Evolutionary conservation across 805 yeast genomes (phyloP), one percentile per base, ranked within the genome.

Genomic region (Maudiozyma barnettii): DNA sequence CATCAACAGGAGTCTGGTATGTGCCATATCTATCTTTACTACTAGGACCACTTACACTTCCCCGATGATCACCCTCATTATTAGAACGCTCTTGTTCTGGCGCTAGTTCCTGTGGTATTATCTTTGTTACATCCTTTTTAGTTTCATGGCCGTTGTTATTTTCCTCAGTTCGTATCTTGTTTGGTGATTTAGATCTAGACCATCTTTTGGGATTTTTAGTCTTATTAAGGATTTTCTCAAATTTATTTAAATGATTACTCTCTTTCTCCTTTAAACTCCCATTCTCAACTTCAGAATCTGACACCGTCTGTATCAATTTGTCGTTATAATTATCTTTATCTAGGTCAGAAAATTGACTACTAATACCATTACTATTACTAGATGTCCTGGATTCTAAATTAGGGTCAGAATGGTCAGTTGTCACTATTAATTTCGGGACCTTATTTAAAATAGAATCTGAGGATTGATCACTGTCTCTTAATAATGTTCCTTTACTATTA

Each of bases 151-250:
- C 35, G 14, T 22, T n/a, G 19, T n/a, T 13, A 19, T 30, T 19
- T 29, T 21, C 30, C 0, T 20, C 23, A 12, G 40, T 12, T 43
- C 41, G 8, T 16, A 5, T n/a, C 35, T 30, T 42, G 2, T 18
- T 33, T 22, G 61, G 60, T 18, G 60, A 52, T 38, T 49, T 52
- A 1, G 63, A 55, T 52, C 57, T 51, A 39, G 41, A 39, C 41
- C 52, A 47, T 31, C 51, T 55, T 3, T 57, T 48, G 29, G 48
- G 53, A 31, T 51, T 51, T 7, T 42, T 43, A 5, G 47, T 45
- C 41, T 43, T 47, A 29, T 40, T 46, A 9, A 58, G 45, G 23
- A 58, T 58, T 46, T 56, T 55, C 36, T 56, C 64, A 19, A 58
- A 51, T 39, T 55, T 54, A 35, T 54, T 56, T 19, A 49, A 41